Base-by-base conservation (phyloP, 2,329 filamentous ascomycete genomes). In the Colletotrichum horii region DNA sequence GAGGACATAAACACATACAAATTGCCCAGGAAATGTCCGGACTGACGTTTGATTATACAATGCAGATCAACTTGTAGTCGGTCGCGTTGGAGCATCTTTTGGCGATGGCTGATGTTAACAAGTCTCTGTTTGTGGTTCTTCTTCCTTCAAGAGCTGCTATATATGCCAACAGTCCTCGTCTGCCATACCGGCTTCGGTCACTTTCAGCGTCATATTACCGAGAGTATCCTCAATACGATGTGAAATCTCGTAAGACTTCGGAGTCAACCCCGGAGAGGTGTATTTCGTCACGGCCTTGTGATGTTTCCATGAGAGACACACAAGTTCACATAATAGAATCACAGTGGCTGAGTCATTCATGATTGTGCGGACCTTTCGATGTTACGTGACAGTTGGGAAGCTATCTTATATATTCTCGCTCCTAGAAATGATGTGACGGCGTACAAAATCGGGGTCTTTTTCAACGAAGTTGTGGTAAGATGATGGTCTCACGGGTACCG, bases 211-310 rank as follows among this genome's bases (percentile, higher is more conserved):
- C 38, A 12, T 48, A 5, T n/a, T 12, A n/a, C n/a, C n/a, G 19
- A 2, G 38, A 2, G 38, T 48, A 22, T 48, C n/a, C 19, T 7
- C 0, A n/a, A n/a, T 12, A 48, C 0, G 19, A 4, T n/a, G 12
- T 0, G 0, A 0, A n/a, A 1, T 12, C 1, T n/a, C 0, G 38
- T 48, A 4, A n/a, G 38, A 48, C 19, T 48, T 14, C 12, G 1
- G 6, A 22, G 0, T 52, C 11, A 52, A 22, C 2, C 4, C 11
- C n/a, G 1, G 43, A 1, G 2, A 52, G 38, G 38, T 19, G 36
- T 3, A 22, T 14, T 0, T 14, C n/a, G 12, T 43, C 11, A 8
- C 5, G 8, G 38, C 19, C 8, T 48, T 48, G 0, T 48, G 19
- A 7, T 48, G 0, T 48, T 48, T 2, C 38, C 1, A 22, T 7